Base-by-base conservation (phyloP, 2,329 filamentous ascomycete species). In the Fusarium sublunatum region DNA sequence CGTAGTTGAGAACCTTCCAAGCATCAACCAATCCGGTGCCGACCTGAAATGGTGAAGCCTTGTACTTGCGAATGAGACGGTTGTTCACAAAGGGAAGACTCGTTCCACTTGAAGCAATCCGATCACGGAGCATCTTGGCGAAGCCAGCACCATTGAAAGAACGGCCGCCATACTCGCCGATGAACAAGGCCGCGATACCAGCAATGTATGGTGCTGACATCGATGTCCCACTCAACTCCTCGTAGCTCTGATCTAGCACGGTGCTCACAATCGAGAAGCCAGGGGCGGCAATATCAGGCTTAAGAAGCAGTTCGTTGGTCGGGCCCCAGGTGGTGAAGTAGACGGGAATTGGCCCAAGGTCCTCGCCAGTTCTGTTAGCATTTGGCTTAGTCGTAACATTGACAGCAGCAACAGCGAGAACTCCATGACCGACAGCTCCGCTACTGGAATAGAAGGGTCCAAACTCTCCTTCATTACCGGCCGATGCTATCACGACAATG, bases 171-270 rank as follows among this genome's bases (percentile, higher is more conserved):
- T 78, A 70, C 24, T 77, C 68, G 7, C 77, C 74, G 39, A 82
- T 75, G 58, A 79, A 82, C 25, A 83, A 69, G 7, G 80, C 81
- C 4, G 79, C 80, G n/a, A 82, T 73, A 12, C 82, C 83, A 34
- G 83, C 82, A 24, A 84, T 75, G 54, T 84, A 83, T 1, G 83
- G 83, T 6, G 80, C 80, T 1, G 83, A 80, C 84, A 87, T 86
- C 1, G 82, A 85, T 0, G 85, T 86, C 40, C 84, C 84, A 40
- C 78, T 81, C 50, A 82, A 73, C 7, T 81, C 73, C 12, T 77
- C 77, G 59, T 83, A 86, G 9, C 56, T 64, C 24, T 75, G 73
- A 24, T 78, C 71, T 2, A 79, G 76, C 40, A 78, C 80, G 2
- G 83, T 85, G 39, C 81, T 83, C 50, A 82, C 74, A 42, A 86